A percentile compares a stretch with the other conserved stretches of the same genome.
Conservation (phyloP, 1,284 basidiomycete genomes). For the Apiotrichum porosum region DNA sequence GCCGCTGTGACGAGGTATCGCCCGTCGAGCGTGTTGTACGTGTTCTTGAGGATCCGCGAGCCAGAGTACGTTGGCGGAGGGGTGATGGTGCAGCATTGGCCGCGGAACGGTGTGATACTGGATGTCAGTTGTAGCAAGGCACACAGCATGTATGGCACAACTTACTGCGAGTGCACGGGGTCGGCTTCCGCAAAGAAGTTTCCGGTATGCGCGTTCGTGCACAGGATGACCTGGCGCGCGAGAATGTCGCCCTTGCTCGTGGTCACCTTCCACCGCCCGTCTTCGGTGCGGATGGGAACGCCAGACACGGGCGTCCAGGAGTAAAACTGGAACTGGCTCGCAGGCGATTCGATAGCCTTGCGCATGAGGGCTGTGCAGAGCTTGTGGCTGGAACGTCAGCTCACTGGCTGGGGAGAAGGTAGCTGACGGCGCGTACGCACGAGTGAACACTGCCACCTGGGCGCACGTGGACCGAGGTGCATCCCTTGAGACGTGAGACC, state of each 20-base stretch:
- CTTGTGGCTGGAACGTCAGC: slow-evolving; percentile 24
- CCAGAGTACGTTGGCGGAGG: slow-evolving; percentile 25
- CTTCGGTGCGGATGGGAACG: slow-evolving; percentile 1
- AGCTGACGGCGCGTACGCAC: slow-evolving; percentile 13
- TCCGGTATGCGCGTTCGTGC: slow-evolving; percentile 31
- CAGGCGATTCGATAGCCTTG: slow-evolving; percentile 14
- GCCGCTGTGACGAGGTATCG: slow-evolving; percentile 23
- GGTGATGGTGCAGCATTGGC: slow-evolving; percentile 27
- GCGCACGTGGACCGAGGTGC: slow-evolving; percentile 20
- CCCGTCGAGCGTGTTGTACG: slow-evolving; percentile 23
- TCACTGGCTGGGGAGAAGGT: too few species aligned
- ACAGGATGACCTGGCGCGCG: slow-evolving; percentile 23
- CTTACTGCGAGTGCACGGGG: slow-evolving; percentile 4
- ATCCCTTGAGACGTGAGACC: slow-evolving; percentile 17
- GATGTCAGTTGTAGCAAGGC: background rate
- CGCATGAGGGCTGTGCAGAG: slow-evolving; percentile 24
- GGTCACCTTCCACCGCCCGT: slow-evolving; percentile 10
- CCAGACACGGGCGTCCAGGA: slow-evolving; percentile 25
- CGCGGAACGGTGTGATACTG: slow-evolving; percentile 21
- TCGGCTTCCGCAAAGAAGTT: slow-evolving; percentile 21
- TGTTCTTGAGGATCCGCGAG: slow-evolving; percentile 10
- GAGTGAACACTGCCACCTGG: slow-evolving; percentile 24
- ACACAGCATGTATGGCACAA: background rate
- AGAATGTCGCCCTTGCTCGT: slow-evolving; percentile 20
- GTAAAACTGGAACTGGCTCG: slow-evolving; percentile 15